Evolutionary conservation across 331 rosid genomes (phyloP), one percentile per base, ranked within the genome.

Genomic region (Phaseolus coccineus): DNA sequence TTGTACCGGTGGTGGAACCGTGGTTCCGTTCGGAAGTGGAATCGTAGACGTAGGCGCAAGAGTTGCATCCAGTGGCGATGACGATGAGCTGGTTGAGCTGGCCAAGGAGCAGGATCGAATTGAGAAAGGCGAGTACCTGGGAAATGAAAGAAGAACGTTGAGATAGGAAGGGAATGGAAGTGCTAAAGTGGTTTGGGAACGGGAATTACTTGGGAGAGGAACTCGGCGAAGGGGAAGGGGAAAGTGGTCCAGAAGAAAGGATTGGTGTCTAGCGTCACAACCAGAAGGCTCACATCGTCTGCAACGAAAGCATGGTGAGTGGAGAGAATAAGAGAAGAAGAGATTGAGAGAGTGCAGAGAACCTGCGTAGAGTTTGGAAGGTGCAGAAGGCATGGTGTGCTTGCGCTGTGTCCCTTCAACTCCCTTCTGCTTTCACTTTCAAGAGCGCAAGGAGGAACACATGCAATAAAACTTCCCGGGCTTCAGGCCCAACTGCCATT

Each of bases 201-300:
- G 24, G 24, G 51, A 56, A 15, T 52, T 88, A 92, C 98, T 63
- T 92, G 97, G 70, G 97, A 90, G 85, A 95, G 90, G 14, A 91
- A 92, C 19, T 87, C 89, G 82, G 94, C 87, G 85, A 95, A 95
- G 0, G 91, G 83, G 61, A 90, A 85, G 44, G 97, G 77, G 74
- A 88, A 86, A n/a, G 91, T 50, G 87, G 82, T 62, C 99, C 97
- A 95, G 85, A 95, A 92, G 88, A 95, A 88, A 9, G 97, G 97
- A 73, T 93, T 95, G 24, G 97, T 87, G 89, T 93, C 99, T n/a
- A 95, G 76, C 47, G 93, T 80, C 8, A 95, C 96, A 82, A 93
- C 88, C 40, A 93, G 77, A 55, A 95, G 97, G 84, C 97, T 93
- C 33, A 95, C 96, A 64, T 95, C 99, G 86, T 95, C 99, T 85